phyloP scores from a whole-genome alignment of 441 rosid species.

The Pelargonium citronellum region DNA sequence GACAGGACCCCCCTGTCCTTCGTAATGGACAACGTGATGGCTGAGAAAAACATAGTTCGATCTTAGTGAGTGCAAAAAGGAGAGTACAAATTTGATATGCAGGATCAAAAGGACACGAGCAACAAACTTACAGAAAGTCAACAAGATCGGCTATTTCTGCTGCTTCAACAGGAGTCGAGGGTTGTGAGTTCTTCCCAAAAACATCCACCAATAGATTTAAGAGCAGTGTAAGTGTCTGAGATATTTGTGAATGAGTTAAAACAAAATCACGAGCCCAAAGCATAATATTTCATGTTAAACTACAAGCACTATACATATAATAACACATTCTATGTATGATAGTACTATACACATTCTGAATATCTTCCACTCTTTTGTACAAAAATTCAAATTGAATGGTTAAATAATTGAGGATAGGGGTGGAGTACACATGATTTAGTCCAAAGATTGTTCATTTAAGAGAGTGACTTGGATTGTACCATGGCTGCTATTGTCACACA shows the following conservation, averaged over 20 bases:
- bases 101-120: not conserved
- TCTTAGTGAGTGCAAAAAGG: not conserved
- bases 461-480: not conserved
- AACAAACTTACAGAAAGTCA: constrained; percentile 71
- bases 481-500: not conserved
- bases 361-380: too few species aligned
- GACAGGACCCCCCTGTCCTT: constrained; percentile 92
- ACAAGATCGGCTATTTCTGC: constrained; percentile 78
- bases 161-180: constrained; percentile 54
- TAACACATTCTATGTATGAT: too few species aligned
- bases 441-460: too few species aligned
- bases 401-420: too few species aligned
- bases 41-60: constrained; percentile 31
- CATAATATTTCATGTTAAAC: too few species aligned
- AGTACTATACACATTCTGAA: too few species aligned
- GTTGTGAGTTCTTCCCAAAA: constrained; percentile 63
- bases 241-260: not conserved
- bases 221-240: constrained; percentile 61
- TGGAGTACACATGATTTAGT: too few species aligned
- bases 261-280: too few species aligned
- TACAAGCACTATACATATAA: too few species aligned
- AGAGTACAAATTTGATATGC: not conserved
- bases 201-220: constrained; percentile 65
- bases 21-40: constrained; percentile 82
- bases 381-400: too few species aligned